Evolutionary conservation across 805 yeast genomes (phyloP), one percentile per base, ranked within the genome.

Genomic region (Metschnikowia lachancei): DNA sequence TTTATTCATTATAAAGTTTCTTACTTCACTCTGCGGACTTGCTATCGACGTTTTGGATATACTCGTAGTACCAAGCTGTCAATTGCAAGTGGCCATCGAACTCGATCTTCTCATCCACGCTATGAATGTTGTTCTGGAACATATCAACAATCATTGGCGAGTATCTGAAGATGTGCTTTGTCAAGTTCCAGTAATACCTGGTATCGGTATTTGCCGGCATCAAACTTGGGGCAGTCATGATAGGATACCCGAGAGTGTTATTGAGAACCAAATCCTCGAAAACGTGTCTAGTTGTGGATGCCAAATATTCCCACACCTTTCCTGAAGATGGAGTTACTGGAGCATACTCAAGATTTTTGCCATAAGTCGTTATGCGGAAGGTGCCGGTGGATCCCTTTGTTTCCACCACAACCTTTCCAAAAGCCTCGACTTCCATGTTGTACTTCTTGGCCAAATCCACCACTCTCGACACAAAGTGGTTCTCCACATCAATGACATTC

Each of bases 191-290:
- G 63, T 82, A 85, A 56, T 76, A 72, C 47, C 71, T 67, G 4
- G 90, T 84, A 58, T 85, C 91, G 3, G 91, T 85, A 63, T 83
- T 84, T 17, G 84, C 90, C 2, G 85, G 72, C 75, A 80, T 77
- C 34, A 84, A 60, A 20, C 77, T 67, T 2, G 90, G 88, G 2
- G 85, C 71, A 13, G 80, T 74, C 34, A 76, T 56, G 13, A 74
- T 55, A 14, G 69, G 67, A 41, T 47, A 49, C 14, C 43, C 51
- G 20, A 45, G 43, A 4, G 51, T 45, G 36, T 66, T 65, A 10
- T 72, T 63, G 53, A 62, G 64, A 6, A 70, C 69, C 41, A 74
- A 53, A 29, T 75, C 75, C 56, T 74, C 78, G 49, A 69, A 52
- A 69, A 75, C 67, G 46, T 75, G 78, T 49, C 77, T 65, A 8